Conservation (phyloP, 805 yeast genomes). For the Pichia gijzeniarum region DNA sequence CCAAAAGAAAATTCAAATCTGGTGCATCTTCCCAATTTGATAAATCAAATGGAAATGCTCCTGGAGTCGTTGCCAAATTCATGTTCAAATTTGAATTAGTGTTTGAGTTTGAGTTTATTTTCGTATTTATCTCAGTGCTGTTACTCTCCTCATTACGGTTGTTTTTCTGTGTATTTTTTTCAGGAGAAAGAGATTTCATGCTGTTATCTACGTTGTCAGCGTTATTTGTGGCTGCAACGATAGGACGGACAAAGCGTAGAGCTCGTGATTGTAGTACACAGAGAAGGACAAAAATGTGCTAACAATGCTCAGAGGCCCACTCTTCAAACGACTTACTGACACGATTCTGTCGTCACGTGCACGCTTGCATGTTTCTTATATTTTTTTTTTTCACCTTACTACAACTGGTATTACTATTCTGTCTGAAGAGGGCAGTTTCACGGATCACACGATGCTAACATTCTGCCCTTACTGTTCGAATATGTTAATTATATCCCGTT, state of each 20-base stretch:
- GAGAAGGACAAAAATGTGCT: too few species aligned
- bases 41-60: conserved; percentile 20
- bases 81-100: conserved; percentile 1
- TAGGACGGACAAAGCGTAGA: too few species aligned
- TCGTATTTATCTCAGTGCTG: not conserved
- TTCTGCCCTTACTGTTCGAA: conserved; percentile 94
- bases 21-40: conserved; percentile 26
- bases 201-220: too few species aligned
- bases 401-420: not conserved
- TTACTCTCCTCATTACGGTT: not conserved
- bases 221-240: too few species aligned
- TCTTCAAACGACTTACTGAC: not conserved
- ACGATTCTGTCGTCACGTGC: not conserved
- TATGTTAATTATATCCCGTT: conserved; percentile 70
- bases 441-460: conserved; percentile 56
- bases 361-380: not conserved
- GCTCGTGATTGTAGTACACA: too few species aligned
- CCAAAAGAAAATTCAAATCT: conserved; percentile 24
- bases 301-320: too few species aligned
- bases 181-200: too few species aligned
- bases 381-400: too few species aligned
- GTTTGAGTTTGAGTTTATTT: not conserved
- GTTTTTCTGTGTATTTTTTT: not conserved
- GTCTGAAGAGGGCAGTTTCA: not conserved
- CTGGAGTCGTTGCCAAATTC: conserved; percentile 3